These are phyloP conservation scores for Fragilaria radians DNA, from an alignment of 108 stramenopile genomes.

Conservation along the genomic window DNA sequence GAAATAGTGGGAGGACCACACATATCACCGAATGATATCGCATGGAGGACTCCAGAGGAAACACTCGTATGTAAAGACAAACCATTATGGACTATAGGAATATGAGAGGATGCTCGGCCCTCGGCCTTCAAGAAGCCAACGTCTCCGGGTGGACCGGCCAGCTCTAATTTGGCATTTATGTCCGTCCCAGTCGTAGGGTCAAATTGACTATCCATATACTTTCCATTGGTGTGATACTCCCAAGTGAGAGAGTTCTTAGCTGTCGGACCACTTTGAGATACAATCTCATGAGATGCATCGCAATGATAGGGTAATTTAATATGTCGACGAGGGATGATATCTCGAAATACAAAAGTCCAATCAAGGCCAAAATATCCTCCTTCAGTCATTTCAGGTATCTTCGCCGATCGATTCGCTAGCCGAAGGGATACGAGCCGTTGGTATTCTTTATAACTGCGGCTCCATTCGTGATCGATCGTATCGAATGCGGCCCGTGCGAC, in stretches of 20 bases:
- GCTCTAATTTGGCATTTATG: constrained; percentile 36
- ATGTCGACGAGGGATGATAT: constrained; percentile 62
- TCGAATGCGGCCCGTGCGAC: constrained; percentile 40
- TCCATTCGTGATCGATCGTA: constrained; percentile 62
- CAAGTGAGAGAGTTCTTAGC: constrained; percentile 55
- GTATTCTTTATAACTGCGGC: constrained; percentile 66
- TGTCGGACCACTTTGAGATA: constrained; percentile 43
- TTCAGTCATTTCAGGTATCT: constrained; percentile 28
- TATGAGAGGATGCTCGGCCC: constrained; percentile 49
- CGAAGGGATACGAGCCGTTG: constrained; percentile 37
- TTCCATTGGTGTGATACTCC: constrained; percentile 50
- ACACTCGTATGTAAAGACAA: constrained; percentile 53
- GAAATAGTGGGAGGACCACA: constrained; percentile 47
- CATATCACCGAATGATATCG: constrained; percentile 53
- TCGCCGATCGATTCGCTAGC: constrained; percentile 42
- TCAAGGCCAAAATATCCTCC: constrained; percentile 50
- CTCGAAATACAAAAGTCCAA: constrained; percentile 54
- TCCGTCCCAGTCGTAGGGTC: constrained; percentile 64
- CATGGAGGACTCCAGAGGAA: constrained; percentile 37
- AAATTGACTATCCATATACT: constrained; percentile 32
- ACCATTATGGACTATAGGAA: constrained; percentile 29
- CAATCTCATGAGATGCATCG: constrained; percentile 70
- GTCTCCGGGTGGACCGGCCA: constrained; percentile 75
- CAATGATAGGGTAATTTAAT: constrained; percentile 45
- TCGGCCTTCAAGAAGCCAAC: constrained; percentile 62